phyloP scores from a whole-genome alignment of 108 stramenopile genomes.

The Tribonema minus region DNA sequence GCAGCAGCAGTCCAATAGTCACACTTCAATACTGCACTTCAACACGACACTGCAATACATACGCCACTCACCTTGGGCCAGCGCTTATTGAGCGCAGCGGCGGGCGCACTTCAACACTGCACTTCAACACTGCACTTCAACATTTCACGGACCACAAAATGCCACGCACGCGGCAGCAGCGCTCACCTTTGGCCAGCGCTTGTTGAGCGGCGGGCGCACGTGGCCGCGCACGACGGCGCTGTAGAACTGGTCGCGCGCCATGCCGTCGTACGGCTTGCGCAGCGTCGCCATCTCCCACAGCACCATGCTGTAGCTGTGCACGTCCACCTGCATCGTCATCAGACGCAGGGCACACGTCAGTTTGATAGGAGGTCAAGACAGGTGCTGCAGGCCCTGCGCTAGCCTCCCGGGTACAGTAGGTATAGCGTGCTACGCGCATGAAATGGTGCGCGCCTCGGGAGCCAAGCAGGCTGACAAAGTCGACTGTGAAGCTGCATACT shows the following conservation, averaged over 20 bases:
- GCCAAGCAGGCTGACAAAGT: too few species aligned
- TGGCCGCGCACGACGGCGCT: conserved; percentile 79
- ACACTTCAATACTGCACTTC: too few species aligned
- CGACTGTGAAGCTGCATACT: too few species aligned
- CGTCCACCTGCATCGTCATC: too few species aligned
- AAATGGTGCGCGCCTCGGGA: too few species aligned
- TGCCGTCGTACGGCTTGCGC: conserved; percentile 84
- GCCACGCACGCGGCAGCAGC: conserved; percentile 66
- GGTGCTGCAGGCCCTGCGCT: too few species aligned
- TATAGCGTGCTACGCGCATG: too few species aligned
- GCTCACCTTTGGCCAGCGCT: conserved; percentile 82
- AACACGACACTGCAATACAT: background rate
- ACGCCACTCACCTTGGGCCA: background rate
- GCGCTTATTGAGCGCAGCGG: background rate
- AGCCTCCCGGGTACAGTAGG: too few species aligned
- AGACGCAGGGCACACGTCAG: too few species aligned
- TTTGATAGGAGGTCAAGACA: too few species aligned
- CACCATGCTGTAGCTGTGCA: conserved; percentile 72
- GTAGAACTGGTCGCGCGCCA: conserved; percentile 50
- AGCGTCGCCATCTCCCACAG: conserved; percentile 88
- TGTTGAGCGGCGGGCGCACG: conserved; percentile 71
- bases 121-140: background rate
- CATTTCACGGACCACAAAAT: background rate
- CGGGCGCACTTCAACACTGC: background rate
- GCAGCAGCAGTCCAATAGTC: too few species aligned